Evolutionary conservation across 768 basidiomycete genomes (phyloP).

Genomic region (Lentinula lateritia): DNA sequence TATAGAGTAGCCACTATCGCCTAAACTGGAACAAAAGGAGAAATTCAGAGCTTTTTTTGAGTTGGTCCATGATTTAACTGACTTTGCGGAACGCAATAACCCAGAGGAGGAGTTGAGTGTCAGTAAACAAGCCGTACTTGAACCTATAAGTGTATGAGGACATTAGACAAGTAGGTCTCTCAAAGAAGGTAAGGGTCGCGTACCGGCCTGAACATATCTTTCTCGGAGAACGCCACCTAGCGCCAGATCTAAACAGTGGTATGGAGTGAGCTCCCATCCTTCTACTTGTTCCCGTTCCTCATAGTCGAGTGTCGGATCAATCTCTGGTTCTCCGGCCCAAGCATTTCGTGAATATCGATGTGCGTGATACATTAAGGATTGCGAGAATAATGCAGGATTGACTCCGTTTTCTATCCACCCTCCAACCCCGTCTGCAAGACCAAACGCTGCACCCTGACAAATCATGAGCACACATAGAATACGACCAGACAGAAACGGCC

Average conservation of each 20-base stretch:
- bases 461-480: background rate
- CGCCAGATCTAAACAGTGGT: conserved; percentile 67
- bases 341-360: conserved; percentile 65
- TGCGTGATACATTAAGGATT: conserved; percentile 86
- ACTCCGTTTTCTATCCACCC: conserved; percentile 84
- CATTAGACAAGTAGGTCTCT: conserved; percentile 12
- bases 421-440: conserved; percentile 90
- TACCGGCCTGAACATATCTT: conserved; percentile 60
- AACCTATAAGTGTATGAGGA: conserved; percentile 44
- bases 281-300: conserved; percentile 60
- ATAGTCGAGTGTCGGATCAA: conserved; percentile 72
- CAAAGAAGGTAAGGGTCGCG: conserved; percentile 22
- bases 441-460: conserved; percentile 66
- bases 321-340: conserved; percentile 82
- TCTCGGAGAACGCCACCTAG: conserved; percentile 69
- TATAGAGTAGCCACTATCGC: conserved; percentile 75
- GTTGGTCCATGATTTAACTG: conserved; percentile 15
- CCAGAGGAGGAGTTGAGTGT: conserved; percentile 74
- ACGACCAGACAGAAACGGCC: conserved; percentile 22
- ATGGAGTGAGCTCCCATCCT: conserved; percentile 74
- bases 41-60: background rate
- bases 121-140: conserved; percentile 77
- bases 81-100: conserved; percentile 75
- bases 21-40: conserved; percentile 49
- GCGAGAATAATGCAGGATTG: conserved; percentile 87